Evolutionary conservation across 257 asterid species (phyloP).

Genomic region (Orobanche coerulescens): DNA sequence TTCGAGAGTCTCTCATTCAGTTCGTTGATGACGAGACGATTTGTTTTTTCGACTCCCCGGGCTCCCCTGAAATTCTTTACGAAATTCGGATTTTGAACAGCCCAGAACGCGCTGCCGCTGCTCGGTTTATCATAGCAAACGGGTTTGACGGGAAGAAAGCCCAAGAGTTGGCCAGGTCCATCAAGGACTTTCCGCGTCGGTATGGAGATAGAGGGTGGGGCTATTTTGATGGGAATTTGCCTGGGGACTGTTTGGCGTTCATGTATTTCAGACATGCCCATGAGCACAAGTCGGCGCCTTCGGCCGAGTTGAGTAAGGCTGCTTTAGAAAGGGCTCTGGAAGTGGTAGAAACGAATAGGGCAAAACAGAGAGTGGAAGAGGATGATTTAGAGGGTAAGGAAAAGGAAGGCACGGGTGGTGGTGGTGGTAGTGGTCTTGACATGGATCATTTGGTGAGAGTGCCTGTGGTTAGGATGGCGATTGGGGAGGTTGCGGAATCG

Average conservation of each 20-base stretch:
- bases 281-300: conserved; percentile 46
- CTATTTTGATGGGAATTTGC: conserved; percentile 43
- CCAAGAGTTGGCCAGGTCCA: conserved; percentile 53
- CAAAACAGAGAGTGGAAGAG: conserved; percentile 29
- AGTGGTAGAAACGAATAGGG: conserved; percentile 51
- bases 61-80: conserved; percentile 53
- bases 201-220: conserved; percentile 58
- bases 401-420: conserved; percentile 20
- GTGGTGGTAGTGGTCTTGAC: conserved; percentile 8
- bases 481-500: conserved; percentile 81
- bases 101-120: conserved; percentile 59
- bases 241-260: conserved; percentile 85
- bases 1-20: too few species aligned
- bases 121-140: conserved; percentile 34
- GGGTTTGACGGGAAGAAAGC: conserved; percentile 41
- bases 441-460: conserved; percentile 32
- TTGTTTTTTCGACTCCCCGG: conserved; percentile 40
- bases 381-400: conserved; percentile 44
- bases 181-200: conserved; percentile 75
- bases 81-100: conserved; percentile 48
- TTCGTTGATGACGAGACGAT: too few species aligned
- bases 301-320: conserved; percentile 31
- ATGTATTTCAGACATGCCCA: conserved; percentile 56
- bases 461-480: conserved; percentile 72
- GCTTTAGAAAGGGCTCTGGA: conserved; percentile 52